Base-by-base conservation (phyloP, 441 rosid species). In the Pelargonium myrrhifolium region DNA sequence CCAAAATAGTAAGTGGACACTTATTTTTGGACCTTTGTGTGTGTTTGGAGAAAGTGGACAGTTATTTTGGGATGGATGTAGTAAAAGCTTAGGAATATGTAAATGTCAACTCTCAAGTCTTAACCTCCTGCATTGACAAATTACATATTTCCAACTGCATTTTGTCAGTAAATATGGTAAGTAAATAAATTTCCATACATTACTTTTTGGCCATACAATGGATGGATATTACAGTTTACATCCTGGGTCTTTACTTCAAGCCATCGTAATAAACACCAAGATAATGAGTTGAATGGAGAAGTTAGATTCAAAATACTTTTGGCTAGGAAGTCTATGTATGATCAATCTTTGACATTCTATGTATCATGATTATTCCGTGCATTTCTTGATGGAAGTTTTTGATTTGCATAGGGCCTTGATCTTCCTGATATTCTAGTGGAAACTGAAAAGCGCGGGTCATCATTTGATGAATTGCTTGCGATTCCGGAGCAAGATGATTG, bases 401-500 rank as follows among this genome's bases (percentile, higher is more conserved):
- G 18, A 62, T 71, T 56, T 28, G 47, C 72, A 68, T 83, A 94
- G 99, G 91, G 75, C 59, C 87, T 94, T 73, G 81, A 83, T 79
- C 91, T 94, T 69, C 81, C 98, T 39, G 89, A 81, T 65, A 81
- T 94, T 76, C 72, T 94, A 59, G 96, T 87, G 65, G 99, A 92
- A 83, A 75, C 72, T 8, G 99, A 89, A 75, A 92, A 78, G 81
- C 89, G 91, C 47, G 97, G 97, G 14, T 87, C 89, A 40, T 84
- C 98, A 24, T 94, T 92, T 59, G 94, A 84, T 65, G 80, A 89
- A 81, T 70, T 94, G 80, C 84, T 94, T 70, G 73, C 96, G 21
- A 75, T 94, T 74, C 97, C 99, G 18, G 99, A 94, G 75, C 88
- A 83, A 74, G 99, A 94, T 82, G 86, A 89, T 71, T 94, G 99